Conservation (phyloP, 495 filamentous ascomycete species). For the Aspergillus hancockii region DNA sequence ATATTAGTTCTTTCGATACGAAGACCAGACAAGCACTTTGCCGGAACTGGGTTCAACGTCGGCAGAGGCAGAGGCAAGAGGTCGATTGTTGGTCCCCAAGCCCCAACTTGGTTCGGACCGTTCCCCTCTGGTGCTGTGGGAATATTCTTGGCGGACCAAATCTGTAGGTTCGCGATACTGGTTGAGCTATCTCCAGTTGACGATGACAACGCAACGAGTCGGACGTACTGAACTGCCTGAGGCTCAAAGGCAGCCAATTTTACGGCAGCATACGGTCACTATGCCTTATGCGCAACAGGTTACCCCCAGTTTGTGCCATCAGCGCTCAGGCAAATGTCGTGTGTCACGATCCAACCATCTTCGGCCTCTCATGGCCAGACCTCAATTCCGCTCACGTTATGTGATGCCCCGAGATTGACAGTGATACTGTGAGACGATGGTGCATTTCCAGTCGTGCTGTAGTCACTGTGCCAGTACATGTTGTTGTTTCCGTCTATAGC, state of each 20-base stretch:
- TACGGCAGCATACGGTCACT: constrained; percentile 36
- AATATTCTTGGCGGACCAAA: constrained; percentile 22
- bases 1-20: constrained; percentile 38
- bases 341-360: constrained; percentile 39
- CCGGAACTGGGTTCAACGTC: constrained; percentile 35
- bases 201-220: constrained; percentile 31
- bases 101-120: constrained; percentile 21
- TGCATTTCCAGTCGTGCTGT: neutral
- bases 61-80: constrained; percentile 48
- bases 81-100: constrained; percentile 51
- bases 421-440: neutral
- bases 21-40: constrained; percentile 47
- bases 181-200: constrained; percentile 25
- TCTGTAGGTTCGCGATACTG: constrained; percentile 36
- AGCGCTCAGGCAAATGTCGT: constrained; percentile 41
- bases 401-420: neutral
- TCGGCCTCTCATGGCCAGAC: constrained; percentile 33
- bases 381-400: constrained; percentile 20
- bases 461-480: constrained; percentile 2
- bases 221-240: constrained; percentile 41
- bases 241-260: constrained; percentile 44
- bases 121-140: constrained; percentile 12
- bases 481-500: neutral
- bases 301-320: constrained; percentile 37
- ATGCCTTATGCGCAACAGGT: constrained; percentile 46